Percentiles rank a stretch among this genome's conserved stretches.
phyloP scores from a whole-genome alignment of 2,329 filamentous ascomycete species.

The Apiospora malaysiana region DNA sequence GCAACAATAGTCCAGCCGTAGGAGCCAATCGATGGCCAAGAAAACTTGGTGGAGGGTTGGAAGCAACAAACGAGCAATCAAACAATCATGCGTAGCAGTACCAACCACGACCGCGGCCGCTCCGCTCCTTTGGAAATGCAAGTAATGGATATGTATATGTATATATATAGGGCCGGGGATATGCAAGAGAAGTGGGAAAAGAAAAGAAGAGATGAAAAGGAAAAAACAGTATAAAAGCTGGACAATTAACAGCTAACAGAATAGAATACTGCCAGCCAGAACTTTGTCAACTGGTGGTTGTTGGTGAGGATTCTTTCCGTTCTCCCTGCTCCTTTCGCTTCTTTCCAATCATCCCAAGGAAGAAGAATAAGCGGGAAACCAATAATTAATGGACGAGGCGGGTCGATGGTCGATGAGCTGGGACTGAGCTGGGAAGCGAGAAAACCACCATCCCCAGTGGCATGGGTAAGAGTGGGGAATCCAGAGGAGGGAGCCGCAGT shows the following conservation, averaged over 20 bases:
- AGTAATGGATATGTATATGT: not conserved
- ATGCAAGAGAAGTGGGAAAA: conserved; percentile 5
- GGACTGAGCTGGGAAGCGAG: conserved; percentile 10
- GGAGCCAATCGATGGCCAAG: not conserved
- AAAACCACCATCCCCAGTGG: conserved; percentile 4
- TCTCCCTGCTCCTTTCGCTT: not conserved
- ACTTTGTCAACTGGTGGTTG: no score
- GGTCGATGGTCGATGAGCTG: conserved; percentile 1
- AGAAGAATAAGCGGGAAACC: conserved; percentile 12
- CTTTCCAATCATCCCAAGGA: conserved; percentile 3
- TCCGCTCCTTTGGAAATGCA: not conserved
- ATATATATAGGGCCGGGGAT: not conserved
- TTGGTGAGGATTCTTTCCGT: not conserved
- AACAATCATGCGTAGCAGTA: not conserved
- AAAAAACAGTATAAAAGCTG: not conserved
- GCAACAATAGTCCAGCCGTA: not conserved
- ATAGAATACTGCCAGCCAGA: not conserved
- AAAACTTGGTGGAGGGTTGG: not conserved
- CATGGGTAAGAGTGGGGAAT: conserved; percentile 8
- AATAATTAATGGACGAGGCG: conserved; percentile 18
- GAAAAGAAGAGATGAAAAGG: not conserved
- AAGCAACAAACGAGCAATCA: conserved; percentile 8
- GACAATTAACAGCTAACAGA: not conserved
- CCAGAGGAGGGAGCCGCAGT: not conserved
- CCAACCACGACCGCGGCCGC: not conserved